Evolutionary conservation across 148 eudicot species (phyloP).

Genomic region (Talinum fruticosum): DNA sequence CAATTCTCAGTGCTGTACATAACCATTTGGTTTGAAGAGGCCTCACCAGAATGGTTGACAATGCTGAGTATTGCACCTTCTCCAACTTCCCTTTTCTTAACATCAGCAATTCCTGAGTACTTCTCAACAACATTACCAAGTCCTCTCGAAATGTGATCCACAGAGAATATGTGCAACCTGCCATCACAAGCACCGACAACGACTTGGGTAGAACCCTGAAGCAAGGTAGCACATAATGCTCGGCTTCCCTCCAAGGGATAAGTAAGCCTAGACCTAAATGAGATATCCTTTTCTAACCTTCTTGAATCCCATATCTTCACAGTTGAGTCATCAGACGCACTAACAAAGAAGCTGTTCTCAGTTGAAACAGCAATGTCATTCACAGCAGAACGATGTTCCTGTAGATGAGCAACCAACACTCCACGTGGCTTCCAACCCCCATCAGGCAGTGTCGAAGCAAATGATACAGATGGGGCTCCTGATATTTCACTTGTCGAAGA

Average conservation of each 20-base stretch:
- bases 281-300: constrained; percentile 91
- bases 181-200: constrained; percentile 91
- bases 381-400: constrained; percentile 94
- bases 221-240: constrained; percentile 70
- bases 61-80: constrained; percentile 87
- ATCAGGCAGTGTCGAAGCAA: constrained; percentile 65
- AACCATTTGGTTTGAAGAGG: constrained; percentile 54
- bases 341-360: constrained; percentile 83
- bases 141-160: constrained; percentile 84
- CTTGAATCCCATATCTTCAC: constrained; percentile 98
- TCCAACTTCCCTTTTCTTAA: constrained; percentile 57
- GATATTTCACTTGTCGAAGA: constrained; percentile 46
- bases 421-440: constrained; percentile 99
- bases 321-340: constrained; percentile 97
- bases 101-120: constrained; percentile 87
- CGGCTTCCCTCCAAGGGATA: constrained; percentile 85
- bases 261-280: constrained; percentile 89
- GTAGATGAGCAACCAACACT: constrained; percentile 95
- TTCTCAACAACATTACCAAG: constrained; percentile 86
- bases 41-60: constrained; percentile 64
- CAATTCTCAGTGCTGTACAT: constrained; percentile 86
- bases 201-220: constrained; percentile 81
- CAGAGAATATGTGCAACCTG: constrained; percentile 75
- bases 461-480: constrained; percentile 53
- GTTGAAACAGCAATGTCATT: constrained; percentile 85